Evolutionary conservation across 2,329 filamentous ascomycete genomes (phyloP).

Genomic region (Epichloe gansuensis): DNA sequence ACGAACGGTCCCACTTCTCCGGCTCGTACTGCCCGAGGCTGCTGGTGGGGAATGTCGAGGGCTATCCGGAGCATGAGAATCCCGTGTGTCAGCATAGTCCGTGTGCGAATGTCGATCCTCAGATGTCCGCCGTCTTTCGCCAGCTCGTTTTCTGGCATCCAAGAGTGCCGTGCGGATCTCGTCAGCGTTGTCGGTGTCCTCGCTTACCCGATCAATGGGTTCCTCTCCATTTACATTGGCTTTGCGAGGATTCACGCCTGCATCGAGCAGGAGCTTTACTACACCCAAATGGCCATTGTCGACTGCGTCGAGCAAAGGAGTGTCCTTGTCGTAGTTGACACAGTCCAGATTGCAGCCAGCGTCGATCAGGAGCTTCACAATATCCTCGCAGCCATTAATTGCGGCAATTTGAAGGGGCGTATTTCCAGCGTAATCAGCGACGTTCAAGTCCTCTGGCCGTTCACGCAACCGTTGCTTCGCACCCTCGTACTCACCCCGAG

Average conservation of each 20-base stretch:
- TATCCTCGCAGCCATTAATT: conserved; percentile 72
- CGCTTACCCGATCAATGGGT: conserved; percentile 70
- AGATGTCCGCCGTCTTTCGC: conserved; percentile 41
- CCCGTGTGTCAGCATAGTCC: conserved; percentile 34
- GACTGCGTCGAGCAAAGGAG: conserved; percentile 87
- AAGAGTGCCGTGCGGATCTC: conserved; percentile 63
- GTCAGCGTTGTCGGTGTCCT: conserved; percentile 63
- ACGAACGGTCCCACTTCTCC: conserved; percentile 43
- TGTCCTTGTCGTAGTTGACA: conserved; percentile 73
- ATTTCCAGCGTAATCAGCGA: conserved; percentile 90
- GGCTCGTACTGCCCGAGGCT: conserved; percentile 24
- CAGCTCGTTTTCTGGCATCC: conserved; percentile 44
- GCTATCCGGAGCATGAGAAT: conserved; percentile 45
- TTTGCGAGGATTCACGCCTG: conserved; percentile 83
- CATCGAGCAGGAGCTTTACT: conserved; percentile 68
- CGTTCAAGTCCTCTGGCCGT: conserved; percentile 76
- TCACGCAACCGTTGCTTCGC: conserved; percentile 66
- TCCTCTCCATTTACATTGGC: conserved; percentile 89
- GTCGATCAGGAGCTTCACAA: conserved; percentile 77
- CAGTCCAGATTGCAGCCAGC: conserved; percentile 77
- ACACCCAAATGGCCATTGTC: conserved; percentile 90
- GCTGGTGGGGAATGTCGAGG: conserved; percentile 44
- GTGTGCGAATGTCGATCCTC: conserved; percentile 42
- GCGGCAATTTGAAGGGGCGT: conserved; percentile 89
- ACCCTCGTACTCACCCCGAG: conserved; percentile 67